Evolutionary conservation across 768 basidiomycete genomes (phyloP).

Genomic region (Tephrocybe rancida): DNA sequence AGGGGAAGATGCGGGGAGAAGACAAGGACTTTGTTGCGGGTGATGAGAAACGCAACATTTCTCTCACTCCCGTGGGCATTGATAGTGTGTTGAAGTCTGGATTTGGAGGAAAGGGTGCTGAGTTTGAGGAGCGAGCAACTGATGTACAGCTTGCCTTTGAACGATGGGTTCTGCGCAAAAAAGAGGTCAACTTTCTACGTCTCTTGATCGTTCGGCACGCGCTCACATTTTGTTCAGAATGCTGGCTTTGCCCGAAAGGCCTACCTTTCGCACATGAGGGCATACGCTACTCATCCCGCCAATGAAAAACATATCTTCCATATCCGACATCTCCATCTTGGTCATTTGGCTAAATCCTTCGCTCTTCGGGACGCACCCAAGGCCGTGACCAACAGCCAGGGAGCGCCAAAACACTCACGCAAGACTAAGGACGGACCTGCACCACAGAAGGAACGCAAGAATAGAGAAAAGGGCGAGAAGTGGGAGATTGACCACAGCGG

Average conservation of each 20-base stretch:
- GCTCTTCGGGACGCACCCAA: constrained; percentile 86
- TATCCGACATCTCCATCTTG: constrained; percentile 90
- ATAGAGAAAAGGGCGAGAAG: constrained; percentile 25
- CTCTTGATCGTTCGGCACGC: constrained; percentile 4
- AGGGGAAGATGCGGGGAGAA: constrained; percentile 74
- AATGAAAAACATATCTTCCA: constrained; percentile 98
- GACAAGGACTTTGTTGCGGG: constrained; percentile 22
- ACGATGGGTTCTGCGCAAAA: constrained; percentile 80
- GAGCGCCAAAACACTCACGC: constrained; percentile 20
- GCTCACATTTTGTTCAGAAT: constrained; percentile 53
- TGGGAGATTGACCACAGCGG: constrained; percentile 46
- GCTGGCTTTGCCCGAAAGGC: constrained; percentile 78
- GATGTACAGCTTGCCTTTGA: constrained; percentile 96
- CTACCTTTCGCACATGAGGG: constrained; percentile 90
- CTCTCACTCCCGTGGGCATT: constrained; percentile 61
- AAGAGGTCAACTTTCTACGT: constrained; percentile 55
- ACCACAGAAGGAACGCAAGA: constrained; percentile 13
- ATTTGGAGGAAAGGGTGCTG: constrained; percentile 81
- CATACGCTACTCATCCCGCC: constrained; percentile 95
- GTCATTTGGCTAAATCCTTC: constrained; percentile 92
- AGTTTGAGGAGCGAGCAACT: constrained; percentile 89
- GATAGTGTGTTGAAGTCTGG: constrained; percentile 78
- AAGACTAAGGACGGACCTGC: constrained; percentile 22
- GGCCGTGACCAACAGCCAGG: constrained; percentile 36
- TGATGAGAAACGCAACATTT: constrained; percentile 40